Conservation (phyloP, 768 basidiomycete genomes). For the Termitomyces titanicus region DNA sequence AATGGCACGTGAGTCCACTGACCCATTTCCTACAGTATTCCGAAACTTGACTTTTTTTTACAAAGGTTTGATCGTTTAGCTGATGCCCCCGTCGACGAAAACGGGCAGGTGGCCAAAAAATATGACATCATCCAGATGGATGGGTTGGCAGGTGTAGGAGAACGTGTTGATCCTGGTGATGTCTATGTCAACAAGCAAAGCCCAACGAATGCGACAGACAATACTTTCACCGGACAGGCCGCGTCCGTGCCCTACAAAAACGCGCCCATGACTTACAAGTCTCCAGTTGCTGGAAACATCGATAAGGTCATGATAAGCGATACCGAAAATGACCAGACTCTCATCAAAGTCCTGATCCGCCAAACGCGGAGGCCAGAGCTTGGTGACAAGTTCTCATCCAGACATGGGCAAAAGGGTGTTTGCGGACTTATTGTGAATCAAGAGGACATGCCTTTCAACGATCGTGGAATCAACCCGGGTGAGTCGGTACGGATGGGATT, state of each 20-base stretch:
- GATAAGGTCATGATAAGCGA: slow-evolving; percentile 99
- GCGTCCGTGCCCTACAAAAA: slow-evolving; percentile 88
- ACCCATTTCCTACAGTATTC: neutral
- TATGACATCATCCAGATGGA: slow-evolving; percentile 91
- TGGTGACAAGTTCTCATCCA: slow-evolving; percentile 97
- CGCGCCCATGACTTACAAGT: slow-evolving; percentile 89
- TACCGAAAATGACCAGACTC: slow-evolving; percentile 92
- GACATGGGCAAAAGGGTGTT: slow-evolving; percentile 99
- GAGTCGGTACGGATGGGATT: slow-evolving; percentile 21
- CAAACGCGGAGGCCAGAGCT: slow-evolving; percentile 96
- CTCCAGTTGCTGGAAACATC: slow-evolving; percentile 88
- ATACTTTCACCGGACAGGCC: slow-evolving; percentile 81
- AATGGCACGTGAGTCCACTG: slow-evolving; percentile 83
- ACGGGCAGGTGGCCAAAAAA: slow-evolving; percentile 73
- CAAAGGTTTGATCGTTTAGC: slow-evolving; percentile 88
- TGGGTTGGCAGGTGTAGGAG: slow-evolving; percentile 92
- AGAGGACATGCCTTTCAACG: slow-evolving; percentile 99
- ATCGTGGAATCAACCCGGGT: slow-evolving; percentile 94
- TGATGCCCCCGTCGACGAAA: slow-evolving; percentile 85
- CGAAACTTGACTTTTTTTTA: neutral
- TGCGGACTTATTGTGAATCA: slow-evolving; percentile 99
- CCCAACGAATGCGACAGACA: slow-evolving; percentile 91
- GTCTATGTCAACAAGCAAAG: slow-evolving; percentile 97
- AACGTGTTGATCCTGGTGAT: slow-evolving; percentile 88
- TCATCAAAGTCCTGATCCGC: slow-evolving; percentile 96